These are phyloP conservation scores for Piper longum DNA, from an alignment of 164 flowering plant species.

Conservation along the genomic window DNA sequence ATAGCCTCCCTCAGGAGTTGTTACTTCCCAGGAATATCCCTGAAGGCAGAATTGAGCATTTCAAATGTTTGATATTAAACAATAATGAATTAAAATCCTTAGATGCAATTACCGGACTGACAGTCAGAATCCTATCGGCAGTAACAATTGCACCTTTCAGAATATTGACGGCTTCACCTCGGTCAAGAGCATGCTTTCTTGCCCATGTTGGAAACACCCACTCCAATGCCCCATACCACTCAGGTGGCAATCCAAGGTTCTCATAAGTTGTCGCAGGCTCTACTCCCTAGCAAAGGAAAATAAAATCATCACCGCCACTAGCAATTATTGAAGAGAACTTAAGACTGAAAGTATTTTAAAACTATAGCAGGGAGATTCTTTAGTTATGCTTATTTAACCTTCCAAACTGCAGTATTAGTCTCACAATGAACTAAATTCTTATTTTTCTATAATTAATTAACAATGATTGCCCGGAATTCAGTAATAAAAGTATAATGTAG, in stretches of 20 bases:
- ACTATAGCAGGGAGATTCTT: too few species aligned
- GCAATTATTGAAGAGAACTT: too few species aligned
- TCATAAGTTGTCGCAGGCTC: slow-evolving; percentile 67
- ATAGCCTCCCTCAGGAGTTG: slow-evolving; percentile 86
- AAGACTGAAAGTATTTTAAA: too few species aligned
- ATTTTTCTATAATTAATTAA: too few species aligned
- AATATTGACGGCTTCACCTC: slow-evolving; percentile 94
- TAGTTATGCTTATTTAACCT: too few species aligned
- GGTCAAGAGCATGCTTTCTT: slow-evolving; percentile 92
- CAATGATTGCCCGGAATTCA: neutral
- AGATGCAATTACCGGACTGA: slow-evolving; percentile 55
- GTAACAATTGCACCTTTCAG: slow-evolving; percentile 93
- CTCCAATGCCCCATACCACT: slow-evolving; percentile 86
- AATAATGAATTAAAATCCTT: neutral
- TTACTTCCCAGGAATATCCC: slow-evolving; percentile 97
- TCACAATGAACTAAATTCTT: neutral
- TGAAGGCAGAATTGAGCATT: slow-evolving; percentile 9
- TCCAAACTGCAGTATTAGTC: neutral
- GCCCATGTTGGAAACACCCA: slow-evolving; percentile 99
- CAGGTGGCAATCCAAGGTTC: slow-evolving; percentile 68
- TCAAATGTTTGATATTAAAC: neutral
- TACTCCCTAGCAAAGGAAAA: slow-evolving; percentile 58
- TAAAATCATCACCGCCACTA: too few species aligned
- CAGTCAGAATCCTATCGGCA: slow-evolving; percentile 77
- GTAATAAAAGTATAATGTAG: too few species aligned